Percentiles rank a stretch among this genome's conserved stretches.
These are phyloP conservation scores for Lactifluus subvellereus DNA, from an alignment of 768 basidiomycete genomes.

Conservation along the genomic window DNA sequence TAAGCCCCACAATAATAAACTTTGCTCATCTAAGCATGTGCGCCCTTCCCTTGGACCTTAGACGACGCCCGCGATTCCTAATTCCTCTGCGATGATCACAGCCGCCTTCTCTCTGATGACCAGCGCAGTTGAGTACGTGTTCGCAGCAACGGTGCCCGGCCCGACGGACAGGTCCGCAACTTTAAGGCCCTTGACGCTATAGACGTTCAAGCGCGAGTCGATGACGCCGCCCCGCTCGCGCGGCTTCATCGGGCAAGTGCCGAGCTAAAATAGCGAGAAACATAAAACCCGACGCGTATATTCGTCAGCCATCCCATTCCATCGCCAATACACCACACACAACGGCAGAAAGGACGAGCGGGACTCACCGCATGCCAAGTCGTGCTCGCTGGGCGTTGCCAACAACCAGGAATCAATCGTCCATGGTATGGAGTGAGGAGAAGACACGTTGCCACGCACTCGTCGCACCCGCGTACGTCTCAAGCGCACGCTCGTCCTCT, in stretches of 20 bases:
- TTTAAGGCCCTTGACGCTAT: slow-evolving; percentile 52
- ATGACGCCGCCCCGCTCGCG: slow-evolving; percentile 54
- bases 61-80: slow-evolving; percentile 37
- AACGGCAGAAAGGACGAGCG: not conserved
- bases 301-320: not conserved
- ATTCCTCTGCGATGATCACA: slow-evolving; percentile 50
- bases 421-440: not conserved
- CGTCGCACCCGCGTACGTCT: slow-evolving; percentile 26
- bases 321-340: no score
- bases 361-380: slow-evolving; percentile 19
- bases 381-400: not conserved
- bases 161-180: slow-evolving; percentile 43
- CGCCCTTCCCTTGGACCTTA: slow-evolving; percentile 10
- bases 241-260: slow-evolving; percentile 66
- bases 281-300: no score
- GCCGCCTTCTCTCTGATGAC: slow-evolving; percentile 59
- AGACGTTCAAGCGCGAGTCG: slow-evolving; percentile 55
- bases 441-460: not conserved
- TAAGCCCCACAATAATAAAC: no score
- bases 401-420: not conserved
- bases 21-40: no score
- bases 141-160: slow-evolving; percentile 38
- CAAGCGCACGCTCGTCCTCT: slow-evolving; percentile 35
- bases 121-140: slow-evolving; percentile 41
- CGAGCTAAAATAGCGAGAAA: slow-evolving; percentile 37